Base-by-base conservation (phyloP, 352 stramenopile genomes). In the Pythium periplocum region DNA sequence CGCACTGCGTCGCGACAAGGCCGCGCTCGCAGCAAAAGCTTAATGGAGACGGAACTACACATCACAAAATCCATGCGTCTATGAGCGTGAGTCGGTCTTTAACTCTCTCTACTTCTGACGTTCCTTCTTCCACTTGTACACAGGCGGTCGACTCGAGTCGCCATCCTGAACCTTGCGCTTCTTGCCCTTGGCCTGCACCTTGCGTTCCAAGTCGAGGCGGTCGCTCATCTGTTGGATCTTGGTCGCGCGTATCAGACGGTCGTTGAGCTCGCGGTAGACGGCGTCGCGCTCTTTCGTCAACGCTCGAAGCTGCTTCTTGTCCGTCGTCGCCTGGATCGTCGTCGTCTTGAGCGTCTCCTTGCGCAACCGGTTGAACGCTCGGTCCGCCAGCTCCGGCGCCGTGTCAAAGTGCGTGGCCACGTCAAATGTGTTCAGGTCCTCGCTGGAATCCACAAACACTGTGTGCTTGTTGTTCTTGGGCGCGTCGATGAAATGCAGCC, bases 351-450 rank as follows among this genome's bases (percentile, higher is more conserved):
- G 66, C 46, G 83, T 76, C 6, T 55, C 53, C 61, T 74, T 90
- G 32, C 80, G 71, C 12, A 90, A 47, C 6, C 86, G 83, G 55
- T 95, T 95, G 57, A 79, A 92, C 35, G 79, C 69, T 35, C 81
- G 69, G 45, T 87, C 68, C 26, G 51, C 78, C 11, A 93, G 74
- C 48, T 91, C 85, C 2, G 83, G 77, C 33, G 71, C 71, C 44
- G 85, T 95, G 61, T 93, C 81, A 57, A 99, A 98, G 73, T 98
- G 93, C 55, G 80, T 52, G 0, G 92, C 89, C 26, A 87, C 73
- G 61, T 98, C 83, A 62, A 98, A 98, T 2, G 64, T 32, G 26
- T 95, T 55, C 1, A 91, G 63, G 38, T 96, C 59, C 33, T 86
- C 48, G 4, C 81, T 65, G 6, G 75, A 75, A 46, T 98, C 91